Conservation (phyloP, 495 filamentous ascomycete species). For the Aspergillus incahuasiensis region DNA sequence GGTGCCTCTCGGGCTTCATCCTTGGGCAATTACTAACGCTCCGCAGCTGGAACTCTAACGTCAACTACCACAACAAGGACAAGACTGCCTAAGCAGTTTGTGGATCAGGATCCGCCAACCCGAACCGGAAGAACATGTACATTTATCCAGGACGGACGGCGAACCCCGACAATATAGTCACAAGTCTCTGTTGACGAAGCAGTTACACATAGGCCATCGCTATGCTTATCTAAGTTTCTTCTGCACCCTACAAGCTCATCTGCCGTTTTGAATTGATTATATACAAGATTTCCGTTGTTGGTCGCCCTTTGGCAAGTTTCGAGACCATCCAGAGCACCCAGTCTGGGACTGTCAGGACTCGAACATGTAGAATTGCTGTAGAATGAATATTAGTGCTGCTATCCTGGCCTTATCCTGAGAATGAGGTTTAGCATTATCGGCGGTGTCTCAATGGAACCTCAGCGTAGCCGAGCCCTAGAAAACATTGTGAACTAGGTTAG, state of each 20-base stretch:
- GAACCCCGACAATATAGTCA: conserved; percentile 21
- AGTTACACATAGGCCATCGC: background rate
- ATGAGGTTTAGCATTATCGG: background rate
- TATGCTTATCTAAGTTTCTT: conserved; percentile 31
- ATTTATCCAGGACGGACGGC: conserved; percentile 15
- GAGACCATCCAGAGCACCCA: background rate
- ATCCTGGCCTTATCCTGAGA: background rate
- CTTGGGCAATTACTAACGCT: conserved; percentile 19
- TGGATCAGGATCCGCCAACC: background rate
- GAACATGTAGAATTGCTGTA: background rate
- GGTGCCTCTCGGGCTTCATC: background rate
- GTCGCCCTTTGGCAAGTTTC: background rate
- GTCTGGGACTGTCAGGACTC: too few relatives aligned
- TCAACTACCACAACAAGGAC: conserved; percentile 97
- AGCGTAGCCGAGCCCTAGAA: background rate
- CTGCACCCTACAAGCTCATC: conserved; percentile 8
- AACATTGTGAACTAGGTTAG: background rate
- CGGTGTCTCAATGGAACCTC: background rate
- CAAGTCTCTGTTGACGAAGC: conserved; percentile 3
- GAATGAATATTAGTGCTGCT: background rate
- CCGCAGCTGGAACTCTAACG: conserved; percentile 81
- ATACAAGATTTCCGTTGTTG: background rate
- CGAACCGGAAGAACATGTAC: conserved; percentile 16
- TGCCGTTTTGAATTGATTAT: background rate
- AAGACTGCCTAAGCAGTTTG: conserved; percentile 51